Percentiles rank a stretch among this genome's conserved stretches.
phyloP scores from a whole-genome alignment of 352 stramenopile species.

The Hyaloperonospora arabidopsidis region DNA sequence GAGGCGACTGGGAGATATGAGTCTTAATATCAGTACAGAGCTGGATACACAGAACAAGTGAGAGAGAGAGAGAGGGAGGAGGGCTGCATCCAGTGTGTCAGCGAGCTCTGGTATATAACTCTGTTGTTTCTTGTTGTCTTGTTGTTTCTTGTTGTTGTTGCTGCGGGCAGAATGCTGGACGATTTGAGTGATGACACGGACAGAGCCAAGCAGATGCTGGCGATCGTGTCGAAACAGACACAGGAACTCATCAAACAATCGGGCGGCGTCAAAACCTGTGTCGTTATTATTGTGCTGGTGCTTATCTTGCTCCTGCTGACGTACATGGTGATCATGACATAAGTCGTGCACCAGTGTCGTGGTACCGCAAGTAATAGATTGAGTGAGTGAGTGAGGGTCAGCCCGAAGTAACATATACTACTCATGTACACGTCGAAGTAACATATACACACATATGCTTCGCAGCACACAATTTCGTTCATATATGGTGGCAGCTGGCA shows the following conservation, averaged over 20 bases:
- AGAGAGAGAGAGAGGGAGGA: not conserved
- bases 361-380: not conserved
- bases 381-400: constrained; percentile 12
- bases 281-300: constrained; percentile 82
- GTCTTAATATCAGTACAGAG: constrained; percentile 75
- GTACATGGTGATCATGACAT: constrained; percentile 86
- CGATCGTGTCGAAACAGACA: constrained; percentile 77
- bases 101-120: not conserved
- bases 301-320: constrained; percentile 78
- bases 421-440: too few species aligned
- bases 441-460: constrained; percentile 3
- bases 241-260: constrained; percentile 82
- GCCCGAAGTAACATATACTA: constrained; percentile 22
- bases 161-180: constrained; percentile 62
- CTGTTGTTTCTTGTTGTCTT: not conserved
- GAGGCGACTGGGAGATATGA: constrained; percentile 79
- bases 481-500: not conserved
- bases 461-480: not conserved
- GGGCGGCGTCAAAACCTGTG: constrained; percentile 79
- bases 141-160: not conserved
- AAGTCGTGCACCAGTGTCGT: constrained; percentile 13
- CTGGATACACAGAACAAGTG: constrained; percentile 77
- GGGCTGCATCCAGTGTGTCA: not conserved
- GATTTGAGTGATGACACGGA: constrained; percentile 80
- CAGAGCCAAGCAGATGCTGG: constrained; percentile 62